Conservation (phyloP, 1,139 yeast genomes). For the Lodderomyces oxycetoniae region DNA sequence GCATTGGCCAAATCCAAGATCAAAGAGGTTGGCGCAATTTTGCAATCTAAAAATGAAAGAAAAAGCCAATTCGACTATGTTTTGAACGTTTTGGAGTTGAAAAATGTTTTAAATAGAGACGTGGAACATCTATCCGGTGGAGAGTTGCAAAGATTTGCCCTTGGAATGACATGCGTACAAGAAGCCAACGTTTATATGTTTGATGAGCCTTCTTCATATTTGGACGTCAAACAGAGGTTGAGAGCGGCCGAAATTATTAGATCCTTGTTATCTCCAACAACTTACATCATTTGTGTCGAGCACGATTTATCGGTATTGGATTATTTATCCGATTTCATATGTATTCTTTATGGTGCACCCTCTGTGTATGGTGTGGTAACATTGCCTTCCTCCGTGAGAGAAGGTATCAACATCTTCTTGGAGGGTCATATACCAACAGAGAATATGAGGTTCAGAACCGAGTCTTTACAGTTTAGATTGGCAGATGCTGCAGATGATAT, state of each 20-base stretch:
- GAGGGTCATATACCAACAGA: slow-evolving; percentile 98
- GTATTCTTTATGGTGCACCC: slow-evolving; percentile 96
- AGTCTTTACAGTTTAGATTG: slow-evolving; percentile 87
- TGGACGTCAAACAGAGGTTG: slow-evolving; percentile 97
- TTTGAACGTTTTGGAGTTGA: slow-evolving; percentile 66
- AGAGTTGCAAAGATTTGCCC: slow-evolving; percentile 96
- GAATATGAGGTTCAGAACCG: slow-evolving; percentile 93
- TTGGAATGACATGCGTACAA: slow-evolving; percentile 96
- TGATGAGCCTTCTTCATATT: slow-evolving; percentile 97
- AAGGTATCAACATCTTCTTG: slow-evolving; percentile 95
- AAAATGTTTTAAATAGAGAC: slow-evolving; percentile 74
- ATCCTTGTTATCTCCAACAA: slow-evolving; percentile 67
- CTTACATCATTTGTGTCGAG: slow-evolving; percentile 92
- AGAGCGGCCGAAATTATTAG: slow-evolving; percentile 95
- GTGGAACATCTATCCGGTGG: slow-evolving; percentile 93
- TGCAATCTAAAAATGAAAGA: slow-evolving; percentile 71
- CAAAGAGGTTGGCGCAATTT: slow-evolving; percentile 79
- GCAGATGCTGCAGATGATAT: slow-evolving; percentile 86
- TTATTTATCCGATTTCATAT: slow-evolving; percentile 90
- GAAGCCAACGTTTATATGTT: slow-evolving; percentile 96
- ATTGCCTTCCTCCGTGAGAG: slow-evolving; percentile 92
- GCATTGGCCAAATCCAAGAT: slow-evolving; percentile 86
- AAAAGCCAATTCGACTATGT: slow-evolving; percentile 56
- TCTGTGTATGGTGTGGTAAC: slow-evolving; percentile 98
- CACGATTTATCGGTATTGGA: slow-evolving; percentile 97